Conservation (phyloP, 306 rosid species). For the Cucurbita argyrosperma region DNA sequence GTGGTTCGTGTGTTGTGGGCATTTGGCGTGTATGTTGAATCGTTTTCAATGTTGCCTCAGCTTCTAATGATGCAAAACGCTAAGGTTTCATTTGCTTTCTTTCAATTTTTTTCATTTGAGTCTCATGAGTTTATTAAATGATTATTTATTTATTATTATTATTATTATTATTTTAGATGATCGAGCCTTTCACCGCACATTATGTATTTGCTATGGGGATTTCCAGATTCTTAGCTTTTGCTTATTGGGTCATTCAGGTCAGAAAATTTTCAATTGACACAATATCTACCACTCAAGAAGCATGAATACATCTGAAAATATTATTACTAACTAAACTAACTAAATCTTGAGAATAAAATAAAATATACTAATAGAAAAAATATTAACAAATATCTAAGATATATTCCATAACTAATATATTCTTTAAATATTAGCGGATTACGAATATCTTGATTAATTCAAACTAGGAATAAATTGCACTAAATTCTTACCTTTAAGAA, state of each 20-base stretch:
- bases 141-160: not conserved
- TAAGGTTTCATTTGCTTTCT: conserved; percentile 28
- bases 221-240: conserved; percentile 57
- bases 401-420: no score
- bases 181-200: conserved; percentile 74
- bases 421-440: no score
- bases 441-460: no score
- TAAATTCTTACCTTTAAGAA: no score
- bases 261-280: no score
- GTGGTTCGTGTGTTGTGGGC: conserved; percentile 32
- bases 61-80: conserved; percentile 67
- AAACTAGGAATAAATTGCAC: no score
- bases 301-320: no score
- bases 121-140: not conserved
- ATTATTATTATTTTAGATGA: conserved; percentile 21
- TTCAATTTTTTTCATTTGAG: not conserved
- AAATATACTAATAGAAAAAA: no score
- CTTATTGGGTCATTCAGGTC: conserved; percentile 59
- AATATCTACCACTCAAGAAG: no score
- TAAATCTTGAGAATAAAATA: no score
- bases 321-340: no score
- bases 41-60: conserved; percentile 68
- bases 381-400: no score
- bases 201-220: conserved; percentile 78
- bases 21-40: conserved; percentile 43